Evolutionary conservation across 164 flowering plant genomes (phyloP).

Genomic region (Vitis cinerea): DNA sequence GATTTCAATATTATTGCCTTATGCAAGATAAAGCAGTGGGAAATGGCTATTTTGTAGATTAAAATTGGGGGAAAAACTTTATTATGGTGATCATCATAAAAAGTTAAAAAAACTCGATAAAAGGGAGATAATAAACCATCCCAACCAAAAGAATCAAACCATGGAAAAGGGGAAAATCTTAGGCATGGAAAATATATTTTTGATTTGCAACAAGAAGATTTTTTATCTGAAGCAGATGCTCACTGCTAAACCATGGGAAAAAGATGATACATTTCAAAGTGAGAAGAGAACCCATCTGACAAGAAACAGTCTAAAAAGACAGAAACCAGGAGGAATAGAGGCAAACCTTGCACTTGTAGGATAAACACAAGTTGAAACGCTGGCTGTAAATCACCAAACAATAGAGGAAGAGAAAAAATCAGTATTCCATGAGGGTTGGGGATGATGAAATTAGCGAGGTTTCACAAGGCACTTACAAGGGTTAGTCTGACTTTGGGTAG

Average conservation of each 20-base stretch:
- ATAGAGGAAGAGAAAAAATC: not conserved
- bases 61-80: too few species aligned
- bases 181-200: too few species aligned
- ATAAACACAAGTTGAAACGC: conserved; percentile 32
- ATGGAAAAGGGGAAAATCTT: too few species aligned
- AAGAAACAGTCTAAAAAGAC: not conserved
- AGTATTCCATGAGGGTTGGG: not conserved
- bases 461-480: conserved; percentile 38
- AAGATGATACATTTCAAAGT: not conserved
- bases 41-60: too few species aligned
- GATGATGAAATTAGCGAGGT: not conserved
- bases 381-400: conserved; percentile 25
- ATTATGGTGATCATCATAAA: too few species aligned
- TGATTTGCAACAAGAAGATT: not conserved
- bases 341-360: conserved; percentile 45
- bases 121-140: too few species aligned
- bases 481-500: conserved; percentile 26
- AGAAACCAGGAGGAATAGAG: not conserved
- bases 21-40: too few species aligned
- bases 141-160: too few species aligned
- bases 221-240: too few species aligned
- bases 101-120: too few species aligned
- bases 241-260: not conserved
- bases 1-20: too few species aligned
- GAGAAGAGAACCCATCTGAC: not conserved